Percentiles rank a stretch among this genome's conserved stretches.
These are phyloP conservation scores for Leccinum truebloodii DNA, from an alignment of 768 basidiomycete species.

Conservation along the genomic window DNA sequence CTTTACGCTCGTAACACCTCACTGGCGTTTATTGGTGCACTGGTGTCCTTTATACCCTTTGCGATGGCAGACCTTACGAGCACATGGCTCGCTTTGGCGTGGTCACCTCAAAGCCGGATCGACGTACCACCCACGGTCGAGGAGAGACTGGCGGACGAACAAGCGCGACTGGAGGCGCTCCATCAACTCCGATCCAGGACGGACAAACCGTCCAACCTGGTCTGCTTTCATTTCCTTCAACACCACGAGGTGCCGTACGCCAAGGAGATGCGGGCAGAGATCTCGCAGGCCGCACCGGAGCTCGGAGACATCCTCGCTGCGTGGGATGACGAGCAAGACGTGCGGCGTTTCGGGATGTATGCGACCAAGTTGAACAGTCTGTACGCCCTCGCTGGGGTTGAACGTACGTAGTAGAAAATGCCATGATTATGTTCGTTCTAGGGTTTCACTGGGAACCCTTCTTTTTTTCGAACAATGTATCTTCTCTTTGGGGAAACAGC, in stretches of 20 bases:
- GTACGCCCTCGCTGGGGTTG: slow-evolving; percentile 17
- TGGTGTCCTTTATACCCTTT: slow-evolving; percentile 49
- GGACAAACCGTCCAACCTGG: slow-evolving; percentile 28
- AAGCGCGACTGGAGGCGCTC: slow-evolving; percentile 32
- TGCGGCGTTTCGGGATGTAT: slow-evolving; percentile 29
- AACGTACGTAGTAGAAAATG: not conserved
- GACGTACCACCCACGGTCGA: slow-evolving; percentile 36
- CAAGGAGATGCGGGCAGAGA: slow-evolving; percentile 15
- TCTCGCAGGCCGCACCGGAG: slow-evolving; percentile 12
- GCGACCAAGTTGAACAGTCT: slow-evolving; percentile 30
- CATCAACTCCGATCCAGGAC: slow-evolving; percentile 19
- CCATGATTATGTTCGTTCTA: not conserved
- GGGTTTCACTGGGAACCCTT: not conserved
- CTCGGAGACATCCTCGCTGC: slow-evolving; percentile 20
- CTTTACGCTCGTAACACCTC: slow-evolving; percentile 48
- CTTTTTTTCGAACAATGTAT: not conserved
- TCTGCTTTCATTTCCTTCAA: slow-evolving; percentile 28
- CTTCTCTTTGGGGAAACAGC: not conserved
- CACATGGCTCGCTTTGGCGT: slow-evolving; percentile 49
- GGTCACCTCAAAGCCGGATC: slow-evolving; percentile 29
- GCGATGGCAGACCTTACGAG: slow-evolving; percentile 49
- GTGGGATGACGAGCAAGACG: slow-evolving; percentile 33
- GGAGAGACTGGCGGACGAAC: slow-evolving; percentile 40
- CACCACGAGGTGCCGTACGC: slow-evolving; percentile 27
- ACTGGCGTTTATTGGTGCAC: slow-evolving; percentile 47